Evolutionary conservation across 1,284 basidiomycete species (phyloP).

Genomic region (Xanthoconium separans): DNA sequence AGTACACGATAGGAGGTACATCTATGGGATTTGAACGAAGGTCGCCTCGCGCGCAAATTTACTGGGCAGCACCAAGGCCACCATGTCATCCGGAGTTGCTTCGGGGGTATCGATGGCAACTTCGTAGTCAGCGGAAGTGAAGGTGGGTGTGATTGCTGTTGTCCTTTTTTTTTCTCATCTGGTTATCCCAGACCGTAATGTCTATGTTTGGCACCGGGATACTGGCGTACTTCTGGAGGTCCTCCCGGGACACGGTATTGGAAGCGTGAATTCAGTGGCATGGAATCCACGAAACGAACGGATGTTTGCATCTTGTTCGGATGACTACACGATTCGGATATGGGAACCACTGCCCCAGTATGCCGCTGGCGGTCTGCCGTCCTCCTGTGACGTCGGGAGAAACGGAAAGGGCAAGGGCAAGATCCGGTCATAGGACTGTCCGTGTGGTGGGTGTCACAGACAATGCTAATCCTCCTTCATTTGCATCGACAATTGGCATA

Average conservation of each 20-base stretch:
- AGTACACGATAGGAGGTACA: slow-evolving; percentile 71
- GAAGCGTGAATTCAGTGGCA: slow-evolving; percentile 92
- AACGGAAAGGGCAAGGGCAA: slow-evolving; percentile 67
- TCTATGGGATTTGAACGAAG: slow-evolving; percentile 77
- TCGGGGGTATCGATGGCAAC: slow-evolving; percentile 88
- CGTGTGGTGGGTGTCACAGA: slow-evolving; percentile 21
- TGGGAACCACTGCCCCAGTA: slow-evolving; percentile 64
- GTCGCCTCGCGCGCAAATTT: slow-evolving; percentile 74
- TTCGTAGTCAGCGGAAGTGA: slow-evolving; percentile 95
- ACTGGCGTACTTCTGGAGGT: slow-evolving; percentile 81
- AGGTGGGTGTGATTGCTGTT: slow-evolving; percentile 51
- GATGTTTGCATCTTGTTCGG: slow-evolving; percentile 94
- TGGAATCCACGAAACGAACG: slow-evolving; percentile 89
- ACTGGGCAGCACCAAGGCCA: slow-evolving; percentile 78
- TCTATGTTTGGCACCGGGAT: slow-evolving; percentile 95
- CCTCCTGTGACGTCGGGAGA: slow-evolving; percentile 18
- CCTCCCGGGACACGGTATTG: slow-evolving; percentile 79
- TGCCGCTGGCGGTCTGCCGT: slow-evolving; percentile 6
- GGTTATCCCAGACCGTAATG: slow-evolving; percentile 66
- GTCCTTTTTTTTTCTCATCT: slow-evolving; percentile 6
- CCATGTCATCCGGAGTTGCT: slow-evolving; percentile 89
- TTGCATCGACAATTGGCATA: slow-evolving; percentile 31
- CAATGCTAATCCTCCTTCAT: slow-evolving; percentile 21
- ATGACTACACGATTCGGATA: slow-evolving; percentile 82
- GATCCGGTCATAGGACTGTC: slow-evolving; percentile 52